These are phyloP conservation scores for Usnea hakonensis DNA, from an alignment of 495 filamentous ascomycete species.

Conservation along the genomic window DNA sequence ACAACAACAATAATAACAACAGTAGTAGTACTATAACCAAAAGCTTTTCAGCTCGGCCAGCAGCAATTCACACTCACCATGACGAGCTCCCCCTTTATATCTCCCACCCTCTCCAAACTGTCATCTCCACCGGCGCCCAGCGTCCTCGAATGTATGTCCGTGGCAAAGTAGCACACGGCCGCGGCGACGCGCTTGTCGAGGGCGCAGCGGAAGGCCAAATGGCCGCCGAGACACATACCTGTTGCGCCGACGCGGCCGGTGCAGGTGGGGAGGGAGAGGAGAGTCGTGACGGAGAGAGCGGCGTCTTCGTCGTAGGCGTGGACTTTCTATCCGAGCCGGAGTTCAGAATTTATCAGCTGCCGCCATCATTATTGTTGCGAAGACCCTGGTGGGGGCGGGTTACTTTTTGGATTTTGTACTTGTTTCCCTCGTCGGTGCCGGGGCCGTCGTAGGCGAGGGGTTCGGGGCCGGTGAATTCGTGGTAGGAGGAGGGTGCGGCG, in stretches of 20 bases:
- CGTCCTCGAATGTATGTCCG: slow-evolving; percentile 74
- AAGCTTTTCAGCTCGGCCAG: too few species aligned
- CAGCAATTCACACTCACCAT: slow-evolving; percentile 43
- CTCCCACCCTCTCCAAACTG: slow-evolving; percentile 51
- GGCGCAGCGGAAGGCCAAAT: slow-evolving; percentile 77
- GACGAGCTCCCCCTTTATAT: slow-evolving; percentile 71
- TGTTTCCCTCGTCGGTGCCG: slow-evolving; percentile 82
- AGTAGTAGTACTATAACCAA: too few species aligned
- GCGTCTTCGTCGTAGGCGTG: slow-evolving; percentile 87
- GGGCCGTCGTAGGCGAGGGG: slow-evolving; percentile 77
- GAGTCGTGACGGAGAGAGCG: slow-evolving; percentile 59
- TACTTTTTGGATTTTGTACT: slow-evolving; percentile 75
- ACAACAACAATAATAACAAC: too few species aligned
- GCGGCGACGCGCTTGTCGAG: slow-evolving; percentile 70
- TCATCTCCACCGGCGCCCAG: slow-evolving; percentile 66
- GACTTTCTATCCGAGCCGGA: too few species aligned
- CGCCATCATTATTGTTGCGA: background rate
- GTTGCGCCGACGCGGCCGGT: slow-evolving; percentile 79
- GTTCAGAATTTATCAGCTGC: too few species aligned
- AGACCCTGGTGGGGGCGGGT: background rate
- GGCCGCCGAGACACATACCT: slow-evolving; percentile 94
- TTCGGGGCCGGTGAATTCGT: slow-evolving; percentile 85
- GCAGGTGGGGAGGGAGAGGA: slow-evolving; percentile 70
- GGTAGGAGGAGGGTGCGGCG: slow-evolving; percentile 82
- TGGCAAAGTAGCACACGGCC: slow-evolving; percentile 84